Evolutionary conservation across 192 early-diverging fungal species (phyloP), one percentile per base, ranked within the genome.

Genomic region (Powellomyces hirtus): DNA sequence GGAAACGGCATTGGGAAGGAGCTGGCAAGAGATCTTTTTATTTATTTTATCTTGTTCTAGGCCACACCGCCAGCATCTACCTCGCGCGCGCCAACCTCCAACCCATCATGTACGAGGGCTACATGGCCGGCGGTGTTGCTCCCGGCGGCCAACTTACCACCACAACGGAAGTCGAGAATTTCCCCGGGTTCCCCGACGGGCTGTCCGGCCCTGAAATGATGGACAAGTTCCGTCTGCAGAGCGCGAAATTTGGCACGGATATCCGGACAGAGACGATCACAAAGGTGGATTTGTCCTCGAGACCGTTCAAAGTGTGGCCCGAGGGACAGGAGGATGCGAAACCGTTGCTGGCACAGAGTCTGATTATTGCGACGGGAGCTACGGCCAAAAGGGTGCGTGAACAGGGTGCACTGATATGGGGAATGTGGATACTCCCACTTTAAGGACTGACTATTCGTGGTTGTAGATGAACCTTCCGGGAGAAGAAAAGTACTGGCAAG

Each of bases 301-400:
- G 90, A 36, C 95, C 97, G 44, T 92, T 99, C 84, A 93, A 91
- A 83, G 82, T 94, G 59, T 98, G 95, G 97, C 83, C 86, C 67
- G 95, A 99, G 79, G 88, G 85, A 36, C 75, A 76, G 37, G 94
- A 95, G 68, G 60, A 64, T 38, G 88, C 85, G 20, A 70, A 52
- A 16, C 88, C 80, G 14, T 73, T 93, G 57, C 88, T 89, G 10
- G 88, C 92, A 36, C 89, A 94, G 72, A 77, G 92, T 22, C 74
- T 99, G 50, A 89, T 98, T 51, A 88, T 98, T 50, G 94, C 97
- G 52, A 99, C 97, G n/a, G 97, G 97, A 63, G 95, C 97, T 18
- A 96, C 94, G n/a, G 97, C 97, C 58, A 96, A 93, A 82, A 85
- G 97, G 57, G 71, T 86, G 64, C 31, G 65, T 56, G 7, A 36